Base-by-base conservation (phyloP, 2,329 filamentous ascomycete genomes). In the Colletotrichum sp. region DNA sequence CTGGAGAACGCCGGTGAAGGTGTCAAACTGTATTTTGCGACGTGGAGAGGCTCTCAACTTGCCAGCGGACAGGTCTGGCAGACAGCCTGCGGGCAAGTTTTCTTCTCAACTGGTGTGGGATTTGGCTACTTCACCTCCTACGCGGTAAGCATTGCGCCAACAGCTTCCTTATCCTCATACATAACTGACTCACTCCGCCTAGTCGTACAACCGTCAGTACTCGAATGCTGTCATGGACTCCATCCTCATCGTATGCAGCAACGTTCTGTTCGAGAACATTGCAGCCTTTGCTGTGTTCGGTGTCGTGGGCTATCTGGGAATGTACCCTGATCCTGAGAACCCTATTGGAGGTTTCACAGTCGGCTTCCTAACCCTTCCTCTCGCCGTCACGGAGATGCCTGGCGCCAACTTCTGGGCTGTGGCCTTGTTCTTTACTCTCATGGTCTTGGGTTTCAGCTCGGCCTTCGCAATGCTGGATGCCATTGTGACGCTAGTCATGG, bases 171-270 rank as follows among this genome's bases (percentile, higher is more conserved):
- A 12, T 8, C 6, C 7, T 18, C 18, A 7, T 8, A 12, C 1
- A 12, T 25, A 1, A 34, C n/a, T 61, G 28, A 61, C 58, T 34
- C 8, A 3, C 8, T 30, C 6, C 2, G 8, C 25, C 18, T 10
- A 61, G 58, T 90, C 88, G 0, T 92, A 91, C 80, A 91, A 91
- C 83, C 78, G 89, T 85, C 86, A 86, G 77, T 87, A 91, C 79
- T 89, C 89, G 9, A 91, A 92, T 66, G 89, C 90, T 2, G 90
- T 92, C 1, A 88, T 90, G 87, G 90, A 92, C 74, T 88, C 90
- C 0, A 83, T 91, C 55, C 83, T 91, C 9, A 90, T 92, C 34
- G 89, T 89, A 28, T 81, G 85, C 28, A 90, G 89, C 78, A 91
- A 92, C 61, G 87, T 90, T 1, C 79, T 91, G 0, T 92, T 91